These are phyloP conservation scores for Verbena officinalis DNA, from an alignment of 257 asterid genomes.

Conservation along the genomic window DNA sequence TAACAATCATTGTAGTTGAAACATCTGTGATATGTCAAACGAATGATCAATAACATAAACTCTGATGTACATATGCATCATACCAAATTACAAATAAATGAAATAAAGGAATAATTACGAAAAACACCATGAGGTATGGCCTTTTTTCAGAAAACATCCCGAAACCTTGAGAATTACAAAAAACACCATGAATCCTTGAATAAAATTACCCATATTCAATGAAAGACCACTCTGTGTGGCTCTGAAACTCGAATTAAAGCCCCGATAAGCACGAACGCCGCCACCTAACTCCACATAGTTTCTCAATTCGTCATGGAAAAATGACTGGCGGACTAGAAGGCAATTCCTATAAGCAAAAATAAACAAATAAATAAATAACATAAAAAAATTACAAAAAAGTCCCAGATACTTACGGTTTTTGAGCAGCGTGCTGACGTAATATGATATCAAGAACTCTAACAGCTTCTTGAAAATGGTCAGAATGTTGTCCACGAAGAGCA, in stretches of 20 bases:
- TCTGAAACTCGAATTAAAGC: constrained; percentile 74
- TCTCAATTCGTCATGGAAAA: constrained; percentile 55
- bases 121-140: too few relatives aligned
- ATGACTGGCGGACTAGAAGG: constrained; percentile 70
- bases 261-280: constrained; percentile 72
- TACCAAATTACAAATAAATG: too few relatives aligned
- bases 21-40: constrained; percentile 44
- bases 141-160: too few relatives aligned
- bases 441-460: constrained; percentile 67
- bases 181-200: too few relatives aligned
- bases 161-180: too few relatives aligned
- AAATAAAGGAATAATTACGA: not conserved
- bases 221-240: constrained; percentile 72
- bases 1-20: constrained; percentile 72
- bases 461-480: constrained; percentile 74
- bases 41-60: not conserved
- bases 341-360: constrained; percentile 54
- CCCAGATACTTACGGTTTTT: constrained; percentile 33
- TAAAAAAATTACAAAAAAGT: not conserved
- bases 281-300: constrained; percentile 58
- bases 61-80: not conserved
- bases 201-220: constrained; percentile 56
- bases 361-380: not conserved
- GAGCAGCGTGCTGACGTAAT: constrained; percentile 66
- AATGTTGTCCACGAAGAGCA: constrained; percentile 58